These are phyloP conservation scores for Mycena citricolor DNA, from an alignment of 1,284 basidiomycete species.

Conservation along the genomic window DNA sequence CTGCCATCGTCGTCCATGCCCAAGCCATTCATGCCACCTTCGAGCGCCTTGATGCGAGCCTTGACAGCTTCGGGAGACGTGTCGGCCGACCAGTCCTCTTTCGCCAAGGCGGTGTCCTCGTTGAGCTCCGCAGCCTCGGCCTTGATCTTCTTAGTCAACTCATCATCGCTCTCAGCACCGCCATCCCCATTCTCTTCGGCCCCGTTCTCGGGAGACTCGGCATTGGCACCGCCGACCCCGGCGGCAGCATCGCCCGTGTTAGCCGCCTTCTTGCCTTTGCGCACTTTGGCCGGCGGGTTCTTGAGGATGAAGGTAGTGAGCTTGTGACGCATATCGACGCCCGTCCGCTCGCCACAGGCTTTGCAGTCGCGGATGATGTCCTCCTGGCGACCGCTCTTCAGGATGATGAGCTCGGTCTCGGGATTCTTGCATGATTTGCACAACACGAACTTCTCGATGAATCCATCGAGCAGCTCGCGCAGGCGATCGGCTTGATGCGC, in stretches of 20 bases:
- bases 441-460: constrained; percentile 98
- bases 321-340: constrained; percentile 97
- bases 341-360: constrained; percentile 92
- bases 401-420: constrained; percentile 94
- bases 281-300: constrained; percentile 90
- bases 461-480: constrained; percentile 92
- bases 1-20: constrained; percentile 81
- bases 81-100: constrained; percentile 89
- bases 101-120: constrained; percentile 54
- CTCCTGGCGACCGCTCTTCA: constrained; percentile 72
- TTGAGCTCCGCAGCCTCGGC: constrained; percentile 82
- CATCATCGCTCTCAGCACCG: constrained; percentile 73
- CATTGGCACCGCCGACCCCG: constrained; percentile 44
- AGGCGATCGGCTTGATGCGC: constrained; percentile 92
- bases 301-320: constrained; percentile 96
- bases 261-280: constrained; percentile 74
- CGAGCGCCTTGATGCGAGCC: constrained; percentile 80
- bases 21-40: constrained; percentile 60
- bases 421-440: constrained; percentile 99
- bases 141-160: constrained; percentile 81
- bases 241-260: constrained; percentile 49
- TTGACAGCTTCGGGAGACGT: constrained; percentile 91
- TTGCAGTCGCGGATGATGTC: constrained; percentile 97
- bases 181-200: constrained; percentile 35
- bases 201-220: constrained; percentile 37